These are phyloP conservation scores for Cladophialophora carrionii DNA, from an alignment of 2,329 filamentous ascomycete genomes.

Conservation along the genomic window DNA sequence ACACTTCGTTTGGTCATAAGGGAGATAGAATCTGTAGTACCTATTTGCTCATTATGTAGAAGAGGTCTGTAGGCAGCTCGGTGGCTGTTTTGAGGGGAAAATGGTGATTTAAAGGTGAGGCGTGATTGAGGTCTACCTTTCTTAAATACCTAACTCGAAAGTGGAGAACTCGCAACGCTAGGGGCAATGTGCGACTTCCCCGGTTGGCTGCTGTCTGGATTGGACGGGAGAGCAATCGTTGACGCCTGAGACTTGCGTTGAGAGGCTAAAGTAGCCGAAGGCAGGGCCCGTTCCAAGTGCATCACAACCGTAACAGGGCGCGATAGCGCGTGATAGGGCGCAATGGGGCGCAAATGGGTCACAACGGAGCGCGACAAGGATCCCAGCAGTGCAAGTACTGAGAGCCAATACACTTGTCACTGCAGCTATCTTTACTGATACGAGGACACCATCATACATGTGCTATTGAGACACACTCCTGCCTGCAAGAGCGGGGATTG, in stretches of 20 bases:
- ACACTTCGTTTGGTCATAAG: neutral
- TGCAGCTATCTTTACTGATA: neutral
- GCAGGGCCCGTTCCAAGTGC: neutral
- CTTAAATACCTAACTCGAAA: neutral
- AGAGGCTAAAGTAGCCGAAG: neutral
- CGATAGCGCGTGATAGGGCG: neutral
- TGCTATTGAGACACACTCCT: conserved; percentile 7
- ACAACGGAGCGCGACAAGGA: too few species aligned
- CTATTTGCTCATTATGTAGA: neutral
- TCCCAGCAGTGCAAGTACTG: neutral
- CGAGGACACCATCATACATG: neutral
- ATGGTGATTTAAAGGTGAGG: neutral
- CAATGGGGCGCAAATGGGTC: too few species aligned
- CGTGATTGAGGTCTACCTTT: neutral
- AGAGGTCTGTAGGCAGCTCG: neutral
- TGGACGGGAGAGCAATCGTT: too few species aligned
- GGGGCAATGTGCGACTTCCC: neutral
- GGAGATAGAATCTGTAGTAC: neutral
- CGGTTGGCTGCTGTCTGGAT: neutral
- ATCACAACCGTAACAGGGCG: neutral
- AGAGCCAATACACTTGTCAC: neutral
- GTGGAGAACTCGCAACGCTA: neutral
- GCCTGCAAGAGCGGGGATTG: neutral
- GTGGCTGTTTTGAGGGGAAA: neutral
- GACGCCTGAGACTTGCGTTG: too few species aligned